These are phyloP conservation scores for Haplosporangium gracile DNA, from an alignment of 192 early-diverging fungal species.

Conservation along the genomic window DNA sequence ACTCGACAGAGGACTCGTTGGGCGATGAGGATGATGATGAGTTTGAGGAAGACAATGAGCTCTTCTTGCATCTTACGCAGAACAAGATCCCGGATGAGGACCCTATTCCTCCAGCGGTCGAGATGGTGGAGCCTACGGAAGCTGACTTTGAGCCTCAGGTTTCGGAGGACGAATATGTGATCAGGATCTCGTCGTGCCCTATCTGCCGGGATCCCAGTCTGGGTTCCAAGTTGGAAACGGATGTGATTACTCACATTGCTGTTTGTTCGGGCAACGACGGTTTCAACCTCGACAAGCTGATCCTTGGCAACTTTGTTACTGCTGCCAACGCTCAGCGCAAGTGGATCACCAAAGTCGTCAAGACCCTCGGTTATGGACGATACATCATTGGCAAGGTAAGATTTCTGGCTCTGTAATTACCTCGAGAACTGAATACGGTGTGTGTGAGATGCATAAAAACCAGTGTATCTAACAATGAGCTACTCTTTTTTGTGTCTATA, in stretches of 20 bases:
- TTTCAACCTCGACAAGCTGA: slow-evolving; percentile 76
- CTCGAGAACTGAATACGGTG: not conserved
- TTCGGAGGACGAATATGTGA: slow-evolving; percentile 70
- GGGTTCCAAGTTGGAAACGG: slow-evolving; percentile 69
- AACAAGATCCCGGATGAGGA: slow-evolving; percentile 22
- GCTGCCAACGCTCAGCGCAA: slow-evolving; percentile 80
- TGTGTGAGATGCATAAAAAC: not conserved
- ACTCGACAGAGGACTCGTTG: slow-evolving; percentile 23
- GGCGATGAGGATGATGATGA: slow-evolving; percentile 30
- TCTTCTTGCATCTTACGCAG: slow-evolving; percentile 36
- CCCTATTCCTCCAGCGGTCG: slow-evolving; percentile 8
- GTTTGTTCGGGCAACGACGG: slow-evolving; percentile 80
- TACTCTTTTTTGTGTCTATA: not conserved
- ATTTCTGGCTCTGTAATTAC: no score
- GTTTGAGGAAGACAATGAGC: slow-evolving; percentile 41
- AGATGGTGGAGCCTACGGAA: slow-evolving; percentile 44
- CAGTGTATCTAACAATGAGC: not conserved
- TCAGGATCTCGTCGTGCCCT: slow-evolving; percentile 76
- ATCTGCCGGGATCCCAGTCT: slow-evolving; percentile 75
- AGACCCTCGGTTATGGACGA: slow-evolving; percentile 75
- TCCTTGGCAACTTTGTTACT: slow-evolving; percentile 84
- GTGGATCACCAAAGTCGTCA: slow-evolving; percentile 75
- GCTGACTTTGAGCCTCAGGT: slow-evolving; percentile 43
- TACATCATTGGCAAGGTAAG: slow-evolving; percentile 68
- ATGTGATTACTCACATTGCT: slow-evolving; percentile 83